phyloP scores from a whole-genome alignment of 140 eudicot species.

The Oenanthe javanica region DNA sequence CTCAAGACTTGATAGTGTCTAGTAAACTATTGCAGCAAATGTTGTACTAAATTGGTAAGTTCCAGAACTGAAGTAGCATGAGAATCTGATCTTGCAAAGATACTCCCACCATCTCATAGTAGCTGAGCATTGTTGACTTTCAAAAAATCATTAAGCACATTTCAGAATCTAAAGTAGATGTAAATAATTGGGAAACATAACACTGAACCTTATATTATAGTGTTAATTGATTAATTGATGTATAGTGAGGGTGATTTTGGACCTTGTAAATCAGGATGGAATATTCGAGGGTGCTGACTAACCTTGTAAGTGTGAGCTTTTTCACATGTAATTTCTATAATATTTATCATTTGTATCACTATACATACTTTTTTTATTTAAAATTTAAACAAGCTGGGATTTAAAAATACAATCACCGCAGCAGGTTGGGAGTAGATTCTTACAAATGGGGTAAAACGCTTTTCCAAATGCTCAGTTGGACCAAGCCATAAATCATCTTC shows the following conservation, averaged over 20 bases:
- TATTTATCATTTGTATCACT: not conserved
- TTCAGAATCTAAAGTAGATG: not conserved
- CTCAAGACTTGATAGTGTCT: not conserved
- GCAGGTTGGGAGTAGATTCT: not conserved
- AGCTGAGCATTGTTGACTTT: not conserved
- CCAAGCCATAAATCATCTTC: not conserved
- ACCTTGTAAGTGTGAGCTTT: not conserved
- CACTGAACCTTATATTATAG: not conserved
- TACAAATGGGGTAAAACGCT: not conserved
- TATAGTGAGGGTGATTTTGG: not conserved
- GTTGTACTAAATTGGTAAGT: not conserved
- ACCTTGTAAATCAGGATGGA: not conserved
- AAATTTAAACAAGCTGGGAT: not conserved
- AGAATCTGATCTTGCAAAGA: not conserved
- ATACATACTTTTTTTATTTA: not conserved
- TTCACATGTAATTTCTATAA: not conserved
- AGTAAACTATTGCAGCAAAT: not conserved
- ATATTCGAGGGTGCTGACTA: not conserved
- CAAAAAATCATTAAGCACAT: not conserved
- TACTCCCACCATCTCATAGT: not conserved
- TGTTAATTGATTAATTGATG: not conserved
- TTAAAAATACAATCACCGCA: not conserved
- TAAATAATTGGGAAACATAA: not conserved
- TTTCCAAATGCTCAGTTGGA: not conserved
- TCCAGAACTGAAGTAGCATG: not conserved